Evolutionary conservation across 179 eudicot genomes (phyloP), one percentile per base, ranked within the genome.

Genomic region (Pouteria campechiana): DNA sequence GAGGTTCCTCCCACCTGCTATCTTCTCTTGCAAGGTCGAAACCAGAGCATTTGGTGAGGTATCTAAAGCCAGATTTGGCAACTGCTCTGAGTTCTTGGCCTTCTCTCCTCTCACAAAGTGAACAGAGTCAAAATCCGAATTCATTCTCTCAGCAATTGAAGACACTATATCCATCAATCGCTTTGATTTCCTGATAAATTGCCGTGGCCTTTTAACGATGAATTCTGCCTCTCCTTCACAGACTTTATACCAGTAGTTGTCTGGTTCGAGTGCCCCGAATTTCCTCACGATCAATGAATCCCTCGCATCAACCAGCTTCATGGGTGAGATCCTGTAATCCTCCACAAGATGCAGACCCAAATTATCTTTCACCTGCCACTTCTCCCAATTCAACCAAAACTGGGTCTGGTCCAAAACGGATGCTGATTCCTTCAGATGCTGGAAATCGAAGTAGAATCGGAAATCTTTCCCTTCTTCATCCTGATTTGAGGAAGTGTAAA

Each of bases 381-480:
- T 79, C 25, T 56, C 59, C 98, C 98, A 90, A 43, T 76, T 74
- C 0, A 57, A 38, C 98, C 98, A 90, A 46, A 90, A 90, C 72
- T 86, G 96, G 33, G 18, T 50, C 44, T 79, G 73, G 43, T 87
- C 98, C 40, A 90, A 57, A 30, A 90, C 84, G 0, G 96, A 79
- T 7, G 98, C 79, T 8, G 86, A 69, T 35, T 90, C 94, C 63
- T 73, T 90, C 55, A 82, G 59, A 55, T 82, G 98, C 80, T 90
- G 87, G 36, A 86, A 82, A 58, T 90, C 98, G 41, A 86, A 82
- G 63, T 86, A 86, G 39, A 74, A 82, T 47, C 98, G 73, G 43
- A 90, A 90, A 76, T 90, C 96, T 33, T 90, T 90, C 36, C 98
- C 98, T 54, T 86, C 92, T 60, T 86, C 98, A 25, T 79, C 65